Conservation (phyloP, 139 green algal species). For the Chlorella sp. region DNA sequence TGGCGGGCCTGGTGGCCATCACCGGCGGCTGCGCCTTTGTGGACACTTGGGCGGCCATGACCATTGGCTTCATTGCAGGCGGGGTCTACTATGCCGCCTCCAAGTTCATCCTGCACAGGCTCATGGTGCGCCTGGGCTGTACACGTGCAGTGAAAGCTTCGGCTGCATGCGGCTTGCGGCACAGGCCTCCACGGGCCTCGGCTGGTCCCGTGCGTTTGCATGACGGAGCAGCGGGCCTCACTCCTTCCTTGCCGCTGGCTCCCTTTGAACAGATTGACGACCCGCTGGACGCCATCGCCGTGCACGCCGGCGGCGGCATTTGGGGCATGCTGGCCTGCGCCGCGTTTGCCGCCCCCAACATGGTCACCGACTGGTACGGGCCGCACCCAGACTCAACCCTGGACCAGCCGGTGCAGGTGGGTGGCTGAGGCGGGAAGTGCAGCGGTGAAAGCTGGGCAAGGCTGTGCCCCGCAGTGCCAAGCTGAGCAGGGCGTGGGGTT, state of each 20-base stretch:
- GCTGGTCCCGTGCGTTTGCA: too few relatives aligned
- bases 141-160: too few relatives aligned
- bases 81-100: constrained; percentile 56
- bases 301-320: constrained; percentile 77
- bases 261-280: constrained; percentile 72
- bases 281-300: constrained; percentile 79
- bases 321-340: constrained; percentile 70
- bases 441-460: too few relatives aligned
- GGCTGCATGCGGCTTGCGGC: too few relatives aligned
- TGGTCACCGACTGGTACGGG: constrained; percentile 59
- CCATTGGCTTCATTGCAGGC: constrained; percentile 75
- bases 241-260: too few relatives aligned
- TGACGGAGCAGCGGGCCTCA: too few relatives aligned
- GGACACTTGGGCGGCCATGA: constrained; percentile 86
- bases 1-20: constrained; percentile 85
- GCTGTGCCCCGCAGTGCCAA: too few relatives aligned
- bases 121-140: constrained; percentile 54
- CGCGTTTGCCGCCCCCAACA: constrained; percentile 62
- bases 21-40: constrained; percentile 77
- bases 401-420: not conserved
- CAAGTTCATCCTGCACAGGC: constrained; percentile 47
- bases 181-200: too few relatives aligned
- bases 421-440: not conserved
- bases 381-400: too few relatives aligned
- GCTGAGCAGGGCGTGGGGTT: too few relatives aligned